Evolutionary conservation across 306 rosid genomes (phyloP).

Genomic region (Cicer bijugum): DNA sequence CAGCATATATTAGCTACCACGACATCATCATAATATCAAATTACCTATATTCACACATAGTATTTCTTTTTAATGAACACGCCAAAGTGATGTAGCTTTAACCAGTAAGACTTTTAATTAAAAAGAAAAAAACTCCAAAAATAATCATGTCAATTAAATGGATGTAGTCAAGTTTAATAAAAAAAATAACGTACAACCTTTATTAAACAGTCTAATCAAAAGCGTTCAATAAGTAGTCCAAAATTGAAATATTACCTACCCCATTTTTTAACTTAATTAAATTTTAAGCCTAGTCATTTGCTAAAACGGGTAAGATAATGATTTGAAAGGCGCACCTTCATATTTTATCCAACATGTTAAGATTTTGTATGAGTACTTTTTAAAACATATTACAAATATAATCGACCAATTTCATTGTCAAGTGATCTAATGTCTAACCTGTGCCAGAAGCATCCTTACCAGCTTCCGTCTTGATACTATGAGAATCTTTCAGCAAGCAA

Average conservation of each 20-base stretch:
- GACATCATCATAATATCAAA: conserved; percentile 1
- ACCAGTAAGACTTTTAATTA: too few relatives aligned
- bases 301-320: not conserved
- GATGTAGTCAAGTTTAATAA: too few relatives aligned
- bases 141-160: too few relatives aligned
- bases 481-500: conserved; percentile 25
- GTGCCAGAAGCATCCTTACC: conserved; percentile 22
- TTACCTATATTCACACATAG: not conserved
- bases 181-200: too few relatives aligned
- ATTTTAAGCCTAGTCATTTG: not conserved
- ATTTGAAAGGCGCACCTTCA: conserved; percentile 10
- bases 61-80: too few relatives aligned
- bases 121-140: too few relatives aligned
- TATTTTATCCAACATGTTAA: not conserved
- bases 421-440: conserved; percentile 42
- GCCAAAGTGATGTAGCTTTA: too few relatives aligned
- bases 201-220: not conserved
- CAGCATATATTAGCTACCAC: not conserved
- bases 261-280: conserved; percentile 18
- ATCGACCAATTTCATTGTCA: conserved; percentile 1
- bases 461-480: conserved; percentile 12
- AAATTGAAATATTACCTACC: conserved; percentile 1
- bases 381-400: not conserved
- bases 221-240: not conserved
- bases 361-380: not conserved